Conservation (phyloP, 495 filamentous ascomycete genomes). For the Emericellopsis terricola region DNA sequence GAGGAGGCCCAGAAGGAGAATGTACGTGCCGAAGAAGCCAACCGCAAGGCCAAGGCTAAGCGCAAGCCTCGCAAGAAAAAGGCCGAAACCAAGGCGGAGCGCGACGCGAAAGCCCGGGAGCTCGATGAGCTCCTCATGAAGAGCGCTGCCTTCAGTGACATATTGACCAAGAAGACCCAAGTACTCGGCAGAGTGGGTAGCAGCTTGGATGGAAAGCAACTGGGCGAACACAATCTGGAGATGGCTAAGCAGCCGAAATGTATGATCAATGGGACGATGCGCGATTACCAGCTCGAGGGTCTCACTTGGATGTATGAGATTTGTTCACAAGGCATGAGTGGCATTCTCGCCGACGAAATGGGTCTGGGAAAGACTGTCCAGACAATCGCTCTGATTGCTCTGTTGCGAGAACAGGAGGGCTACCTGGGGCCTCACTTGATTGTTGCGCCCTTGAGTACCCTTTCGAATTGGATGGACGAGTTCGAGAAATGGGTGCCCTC, state of each 20-base stretch:
- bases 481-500: constrained; percentile 76
- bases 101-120: constrained; percentile 30
- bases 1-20: constrained; percentile 27
- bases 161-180: constrained; percentile 35
- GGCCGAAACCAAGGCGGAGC: constrained; percentile 30
- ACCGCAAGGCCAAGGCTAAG: constrained; percentile 18
- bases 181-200: constrained; percentile 35
- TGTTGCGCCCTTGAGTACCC: constrained; percentile 73
- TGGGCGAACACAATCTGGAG: constrained; percentile 61
- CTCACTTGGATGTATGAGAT: constrained; percentile 89
- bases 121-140: constrained; percentile 29
- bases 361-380: constrained; percentile 92
- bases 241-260: constrained; percentile 73
- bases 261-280: constrained; percentile 79
- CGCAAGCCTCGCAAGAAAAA: constrained; percentile 17
- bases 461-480: constrained; percentile 95
- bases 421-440: constrained; percentile 77
- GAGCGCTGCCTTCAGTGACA: constrained; percentile 29
- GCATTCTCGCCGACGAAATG: constrained; percentile 96
- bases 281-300: constrained; percentile 85
- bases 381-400: constrained; percentile 78
- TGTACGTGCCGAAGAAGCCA: constrained; percentile 26
- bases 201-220: constrained; percentile 28
- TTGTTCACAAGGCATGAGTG: constrained; percentile 66
- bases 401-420: constrained; percentile 67